Percentiles rank a stretch among this genome's conserved stretches.
phyloP scores from a whole-genome alignment of 805 yeast species.

The Ascoidea rubescens region DNA sequence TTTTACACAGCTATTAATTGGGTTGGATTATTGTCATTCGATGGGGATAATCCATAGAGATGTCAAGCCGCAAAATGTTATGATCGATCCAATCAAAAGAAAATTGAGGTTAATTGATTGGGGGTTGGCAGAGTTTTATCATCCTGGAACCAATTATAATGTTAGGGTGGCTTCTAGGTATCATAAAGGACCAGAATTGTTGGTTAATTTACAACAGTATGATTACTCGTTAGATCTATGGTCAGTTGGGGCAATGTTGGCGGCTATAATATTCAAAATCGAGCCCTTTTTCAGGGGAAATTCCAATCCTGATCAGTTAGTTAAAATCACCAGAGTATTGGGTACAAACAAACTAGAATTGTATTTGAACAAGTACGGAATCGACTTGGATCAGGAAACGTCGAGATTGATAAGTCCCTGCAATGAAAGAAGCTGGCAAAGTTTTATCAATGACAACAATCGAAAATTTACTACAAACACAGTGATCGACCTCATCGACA shows the following conservation, averaged over 20 bases:
- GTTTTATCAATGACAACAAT: conserved; percentile 43
- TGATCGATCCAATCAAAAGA: conserved; percentile 67
- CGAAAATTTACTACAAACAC: conserved; percentile 36
- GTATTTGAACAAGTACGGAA: conserved; percentile 55
- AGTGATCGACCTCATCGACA: conserved; percentile 57
- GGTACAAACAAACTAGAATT: conserved; percentile 66
- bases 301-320: conserved; percentile 83
- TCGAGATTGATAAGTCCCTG: conserved; percentile 60
- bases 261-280: conserved; percentile 74
- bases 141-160: conserved; percentile 78
- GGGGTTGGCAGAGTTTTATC: conserved; percentile 92
- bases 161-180: conserved; percentile 87
- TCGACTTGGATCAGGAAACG: conserved; percentile 62
- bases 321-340: conserved; percentile 75
- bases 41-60: conserved; percentile 94
- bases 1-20: conserved; percentile 68
- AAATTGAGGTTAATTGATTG: conserved; percentile 73
- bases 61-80: conserved; percentile 86
- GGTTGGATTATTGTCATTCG: conserved; percentile 80
- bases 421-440: conserved; percentile 52
- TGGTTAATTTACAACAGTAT: conserved; percentile 70
- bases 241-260: conserved; percentile 88
- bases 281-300: conserved; percentile 92
- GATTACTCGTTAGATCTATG: conserved; percentile 84
- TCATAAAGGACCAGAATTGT: conserved; percentile 83